Evolutionary conservation across 495 filamentous ascomycete genomes (phyloP).

Genomic region (Aspergillus mulundensis): DNA sequence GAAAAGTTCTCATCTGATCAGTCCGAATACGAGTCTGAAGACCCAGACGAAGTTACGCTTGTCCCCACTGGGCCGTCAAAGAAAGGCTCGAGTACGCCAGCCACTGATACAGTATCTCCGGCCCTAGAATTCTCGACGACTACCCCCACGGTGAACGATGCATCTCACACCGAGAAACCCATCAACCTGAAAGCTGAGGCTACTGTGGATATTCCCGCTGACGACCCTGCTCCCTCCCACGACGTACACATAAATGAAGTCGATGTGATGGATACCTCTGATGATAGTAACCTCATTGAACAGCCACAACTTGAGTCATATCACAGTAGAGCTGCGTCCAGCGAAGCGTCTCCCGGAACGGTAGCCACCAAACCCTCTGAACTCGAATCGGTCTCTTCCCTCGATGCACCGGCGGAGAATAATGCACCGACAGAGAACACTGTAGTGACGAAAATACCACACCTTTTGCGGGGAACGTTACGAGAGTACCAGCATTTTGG

Average conservation of each 20-base stretch:
- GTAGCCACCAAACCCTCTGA: conserved; percentile 68
- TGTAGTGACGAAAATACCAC: too few relatives aligned
- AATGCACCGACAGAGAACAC: conserved; percentile 25
- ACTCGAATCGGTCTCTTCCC: conserved; percentile 60
- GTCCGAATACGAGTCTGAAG: conserved; percentile 28
- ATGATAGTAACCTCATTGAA: too few relatives aligned
- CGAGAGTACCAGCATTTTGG: conserved; percentile 97
- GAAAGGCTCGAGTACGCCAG: conserved; percentile 4
- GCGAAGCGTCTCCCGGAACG: conserved; percentile 53
- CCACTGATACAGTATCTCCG: background rate
- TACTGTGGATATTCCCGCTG: conserved; percentile 8
- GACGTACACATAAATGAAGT: background rate
- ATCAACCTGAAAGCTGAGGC: background rate
- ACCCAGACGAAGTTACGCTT: conserved; percentile 44
- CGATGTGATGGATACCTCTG: conserved; percentile 8
- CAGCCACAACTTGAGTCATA: conserved; percentile 18
- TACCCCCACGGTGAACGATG: background rate
- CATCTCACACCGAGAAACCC: background rate
- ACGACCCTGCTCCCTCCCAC: background rate
- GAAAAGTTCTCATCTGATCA: conserved; percentile 20
- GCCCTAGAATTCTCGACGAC: conserved; percentile 10
- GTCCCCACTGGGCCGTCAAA: conserved; percentile 38
- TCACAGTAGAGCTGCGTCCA: conserved; percentile 35
- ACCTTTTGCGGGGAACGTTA: conserved; percentile 83
- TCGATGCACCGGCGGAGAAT: conserved; percentile 42